Conservation (phyloP, 2,329 filamentous ascomycete genomes). For the Claviceps spartinae region DNA sequence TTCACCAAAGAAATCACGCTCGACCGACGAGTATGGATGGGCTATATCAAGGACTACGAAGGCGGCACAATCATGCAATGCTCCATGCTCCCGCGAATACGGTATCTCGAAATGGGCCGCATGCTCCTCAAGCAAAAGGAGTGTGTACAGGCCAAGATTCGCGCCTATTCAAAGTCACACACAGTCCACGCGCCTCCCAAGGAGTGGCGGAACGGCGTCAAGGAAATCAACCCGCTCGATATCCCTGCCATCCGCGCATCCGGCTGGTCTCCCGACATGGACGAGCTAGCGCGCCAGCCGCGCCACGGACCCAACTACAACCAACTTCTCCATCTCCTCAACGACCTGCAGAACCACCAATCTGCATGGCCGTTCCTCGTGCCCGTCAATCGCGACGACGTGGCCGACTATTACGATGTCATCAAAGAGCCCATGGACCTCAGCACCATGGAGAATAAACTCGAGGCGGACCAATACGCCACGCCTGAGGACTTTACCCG, state of each 20-base stretch:
- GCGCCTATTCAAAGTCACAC: conserved; percentile 79
- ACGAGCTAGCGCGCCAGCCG: conserved; percentile 85
- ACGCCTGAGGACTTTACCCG: conserved; percentile 85
- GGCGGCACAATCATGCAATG: conserved; percentile 99
- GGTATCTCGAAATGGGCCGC: conserved; percentile 82
- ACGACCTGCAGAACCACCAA: conserved; percentile 87
- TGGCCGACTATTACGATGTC: conserved; percentile 97
- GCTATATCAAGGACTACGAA: conserved; percentile 99
- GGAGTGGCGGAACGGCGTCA: conserved; percentile 66
- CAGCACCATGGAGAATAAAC: conserved; percentile 87
- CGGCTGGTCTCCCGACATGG: conserved; percentile 96
- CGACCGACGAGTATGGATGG: conserved; percentile 88
- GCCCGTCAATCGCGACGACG: conserved; percentile 89
- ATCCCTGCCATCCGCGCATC: conserved; percentile 83
- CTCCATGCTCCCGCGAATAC: conserved; percentile 86
- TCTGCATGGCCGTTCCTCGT: conserved; percentile 90
- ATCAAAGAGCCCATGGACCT: conserved; percentile 98
- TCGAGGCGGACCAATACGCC: conserved; percentile 71
- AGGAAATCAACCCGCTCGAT: conserved; percentile 68
- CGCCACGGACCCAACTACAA: conserved; percentile 95
- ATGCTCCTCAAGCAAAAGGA: conserved; percentile 98
- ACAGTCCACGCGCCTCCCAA: conserved; percentile 74
- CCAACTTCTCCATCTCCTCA: conserved; percentile 80
- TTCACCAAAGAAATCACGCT: conserved; percentile 98
- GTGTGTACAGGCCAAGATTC: conserved; percentile 85